Conservation (phyloP, 768 basidiomycete species). For the Leccinum boreale region DNA sequence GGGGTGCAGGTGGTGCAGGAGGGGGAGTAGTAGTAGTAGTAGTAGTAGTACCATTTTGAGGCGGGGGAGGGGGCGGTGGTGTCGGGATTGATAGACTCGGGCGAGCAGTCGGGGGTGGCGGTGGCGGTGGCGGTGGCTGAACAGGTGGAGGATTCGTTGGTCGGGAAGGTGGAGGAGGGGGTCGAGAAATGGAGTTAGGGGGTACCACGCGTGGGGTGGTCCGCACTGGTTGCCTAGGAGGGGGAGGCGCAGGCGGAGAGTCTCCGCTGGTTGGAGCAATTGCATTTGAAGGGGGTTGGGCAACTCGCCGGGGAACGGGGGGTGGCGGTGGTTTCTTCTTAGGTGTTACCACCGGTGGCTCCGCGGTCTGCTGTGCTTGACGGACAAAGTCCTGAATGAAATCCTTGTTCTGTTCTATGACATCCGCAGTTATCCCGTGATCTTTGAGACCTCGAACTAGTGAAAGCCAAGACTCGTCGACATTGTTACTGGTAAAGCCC, state of each 20-base stretch:
- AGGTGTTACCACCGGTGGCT: slow-evolving; percentile 39
- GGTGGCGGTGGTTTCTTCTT: slow-evolving; percentile 43
- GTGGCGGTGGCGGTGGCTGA: slow-evolving; percentile 27
- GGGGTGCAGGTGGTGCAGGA: slow-evolving; percentile 37
- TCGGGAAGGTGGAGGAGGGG: slow-evolving; percentile 27
- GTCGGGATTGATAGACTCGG: slow-evolving; percentile 31
- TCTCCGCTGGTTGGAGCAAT: slow-evolving; percentile 21
- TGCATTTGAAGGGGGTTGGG: slow-evolving; percentile 26
- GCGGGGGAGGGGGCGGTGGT: slow-evolving; percentile 30
- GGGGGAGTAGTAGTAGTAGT: no score
- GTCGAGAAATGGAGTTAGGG: neutral
- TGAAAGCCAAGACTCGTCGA: slow-evolving; percentile 86
- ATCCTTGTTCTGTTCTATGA: slow-evolving; percentile 76
- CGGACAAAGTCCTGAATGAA: slow-evolving; percentile 86
- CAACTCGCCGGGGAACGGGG: slow-evolving; percentile 31
- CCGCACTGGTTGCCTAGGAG: slow-evolving; percentile 18
- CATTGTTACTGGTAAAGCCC: slow-evolving; percentile 82
- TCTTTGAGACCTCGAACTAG: slow-evolving; percentile 58
- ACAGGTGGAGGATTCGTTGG: slow-evolving; percentile 33
- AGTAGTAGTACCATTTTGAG: neutral
- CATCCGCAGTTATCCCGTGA: slow-evolving; percentile 46
- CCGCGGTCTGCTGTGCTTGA: slow-evolving; percentile 35
- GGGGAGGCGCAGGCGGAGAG: slow-evolving; percentile 31
- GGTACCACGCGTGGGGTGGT: slow-evolving; percentile 20
- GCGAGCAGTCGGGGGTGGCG: slow-evolving; percentile 12